These are phyloP conservation scores for Aspergillus fumigatiaffinis DNA, from an alignment of 2,329 filamentous ascomycete species.

Conservation along the genomic window DNA sequence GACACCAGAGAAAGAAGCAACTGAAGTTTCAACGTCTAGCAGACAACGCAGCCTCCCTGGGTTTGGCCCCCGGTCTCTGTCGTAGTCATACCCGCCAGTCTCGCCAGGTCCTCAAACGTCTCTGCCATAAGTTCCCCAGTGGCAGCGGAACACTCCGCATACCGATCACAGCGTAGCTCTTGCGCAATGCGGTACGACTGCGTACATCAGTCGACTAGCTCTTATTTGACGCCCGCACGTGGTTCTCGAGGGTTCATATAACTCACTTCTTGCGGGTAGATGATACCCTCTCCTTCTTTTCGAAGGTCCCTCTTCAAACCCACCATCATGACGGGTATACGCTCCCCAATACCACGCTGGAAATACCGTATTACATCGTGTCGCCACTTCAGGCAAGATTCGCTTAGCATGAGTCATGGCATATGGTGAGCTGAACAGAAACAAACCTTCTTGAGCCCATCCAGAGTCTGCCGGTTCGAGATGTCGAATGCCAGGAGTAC, in stretches of 20 bases:
- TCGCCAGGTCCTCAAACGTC: slow-evolving; percentile 59
- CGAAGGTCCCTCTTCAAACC: slow-evolving; percentile 58
- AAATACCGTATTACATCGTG: slow-evolving; percentile 47
- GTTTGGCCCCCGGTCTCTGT: slow-evolving; percentile 51
- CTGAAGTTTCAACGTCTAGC: slow-evolving; percentile 11
- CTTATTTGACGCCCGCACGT: not conserved
- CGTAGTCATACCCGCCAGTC: slow-evolving; percentile 55
- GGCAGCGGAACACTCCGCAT: slow-evolving; percentile 60
- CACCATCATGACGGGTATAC: slow-evolving; percentile 55
- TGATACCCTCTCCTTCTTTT: slow-evolving; percentile 41
- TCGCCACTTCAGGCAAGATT: slow-evolving; percentile 35
- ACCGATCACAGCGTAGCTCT: slow-evolving; percentile 58
- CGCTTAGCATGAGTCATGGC: not conserved
- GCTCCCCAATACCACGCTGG: slow-evolving; percentile 41
- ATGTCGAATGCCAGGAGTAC: slow-evolving; percentile 59
- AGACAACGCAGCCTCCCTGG: slow-evolving; percentile 41
- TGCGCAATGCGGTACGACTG: slow-evolving; percentile 56
- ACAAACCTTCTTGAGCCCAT: slow-evolving; percentile 42
- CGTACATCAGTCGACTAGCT: slow-evolving; percentile 12
- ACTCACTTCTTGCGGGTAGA: slow-evolving; percentile 41
- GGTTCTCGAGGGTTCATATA: too few species aligned
- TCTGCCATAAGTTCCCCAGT: slow-evolving; percentile 58
- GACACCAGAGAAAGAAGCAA: not conserved
- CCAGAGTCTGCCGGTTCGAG: slow-evolving; percentile 48
- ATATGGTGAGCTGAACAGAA: not conserved